phyloP scores from a whole-genome alignment of 2,329 filamentous ascomycete genomes.

The Chalaropsis ovoidea region DNA sequence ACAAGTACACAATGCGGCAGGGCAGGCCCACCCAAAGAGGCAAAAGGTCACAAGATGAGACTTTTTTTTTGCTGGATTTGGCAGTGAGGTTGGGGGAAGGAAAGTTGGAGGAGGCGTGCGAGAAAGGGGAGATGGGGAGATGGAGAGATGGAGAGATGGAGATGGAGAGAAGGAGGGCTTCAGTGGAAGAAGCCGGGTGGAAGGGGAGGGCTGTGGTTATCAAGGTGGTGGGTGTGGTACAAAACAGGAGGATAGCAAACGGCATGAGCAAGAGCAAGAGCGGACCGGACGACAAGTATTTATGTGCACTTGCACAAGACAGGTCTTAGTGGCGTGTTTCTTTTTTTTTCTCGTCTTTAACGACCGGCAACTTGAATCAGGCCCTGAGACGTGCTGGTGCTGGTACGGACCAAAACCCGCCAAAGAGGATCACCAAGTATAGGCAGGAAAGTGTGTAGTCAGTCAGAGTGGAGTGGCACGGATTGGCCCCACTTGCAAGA shows the following conservation, averaged over 20 bases:
- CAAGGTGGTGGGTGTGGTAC: background rate
- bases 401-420: background rate
- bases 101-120: background rate
- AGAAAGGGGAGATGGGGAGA: background rate
- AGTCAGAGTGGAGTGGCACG: constrained; percentile 1
- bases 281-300: constrained; percentile 13
- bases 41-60: constrained; percentile 9
- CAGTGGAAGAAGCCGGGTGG: background rate
- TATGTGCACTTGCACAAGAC: constrained; percentile 14
- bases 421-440: constrained; percentile 6
- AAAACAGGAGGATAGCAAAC: background rate
- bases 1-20: background rate
- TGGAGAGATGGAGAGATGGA: background rate
- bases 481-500: constrained; percentile 2
- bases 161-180: background rate
- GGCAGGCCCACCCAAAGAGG: background rate
- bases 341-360: background rate
- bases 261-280: background rate
- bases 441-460: background rate
- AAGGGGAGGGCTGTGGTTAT: background rate
- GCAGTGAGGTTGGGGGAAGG: constrained; percentile 7
- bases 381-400: background rate
- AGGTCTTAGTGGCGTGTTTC: constrained; percentile 3
- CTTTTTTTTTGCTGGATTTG: constrained; percentile 6
- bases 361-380: background rate